Conservation (phyloP, 805 yeast species). For the Ogataea pignaliae region DNA sequence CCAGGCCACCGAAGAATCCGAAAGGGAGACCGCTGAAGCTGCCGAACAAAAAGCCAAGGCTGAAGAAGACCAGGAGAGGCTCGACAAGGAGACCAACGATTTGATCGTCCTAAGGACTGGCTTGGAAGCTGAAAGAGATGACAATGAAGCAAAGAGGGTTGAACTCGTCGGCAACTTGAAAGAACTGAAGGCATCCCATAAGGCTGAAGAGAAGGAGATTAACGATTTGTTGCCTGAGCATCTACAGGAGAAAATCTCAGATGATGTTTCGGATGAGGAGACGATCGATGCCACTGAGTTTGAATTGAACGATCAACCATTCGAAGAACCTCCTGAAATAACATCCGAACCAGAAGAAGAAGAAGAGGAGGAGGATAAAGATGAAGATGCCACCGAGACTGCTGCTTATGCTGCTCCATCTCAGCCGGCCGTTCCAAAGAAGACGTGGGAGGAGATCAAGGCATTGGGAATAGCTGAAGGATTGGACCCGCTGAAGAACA, state of each 20-base stretch:
- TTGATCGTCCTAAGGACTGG: constrained; percentile 29
- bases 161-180: constrained; percentile 33
- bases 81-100: constrained; percentile 27
- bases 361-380: constrained; percentile 26
- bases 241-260: constrained; percentile 34
- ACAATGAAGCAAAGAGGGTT: constrained; percentile 37
- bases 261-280: constrained; percentile 23
- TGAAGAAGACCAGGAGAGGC: constrained; percentile 26
- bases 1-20: constrained; percentile 27
- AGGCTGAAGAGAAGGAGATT: constrained; percentile 41
- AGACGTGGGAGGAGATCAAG: constrained; percentile 23
- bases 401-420: constrained; percentile 27
- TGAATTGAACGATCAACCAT: constrained; percentile 21
- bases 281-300: constrained; percentile 26
- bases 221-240: constrained; percentile 51
- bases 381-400: constrained; percentile 31
- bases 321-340: constrained; percentile 26
- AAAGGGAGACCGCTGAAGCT: constrained; percentile 24
- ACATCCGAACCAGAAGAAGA: constrained; percentile 21
- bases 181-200: constrained; percentile 32
- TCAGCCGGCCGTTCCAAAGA: constrained; percentile 15
- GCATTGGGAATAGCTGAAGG: constrained; percentile 29
- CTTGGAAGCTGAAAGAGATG: constrained; percentile 40
- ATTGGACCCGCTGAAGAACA: constrained; percentile 27
- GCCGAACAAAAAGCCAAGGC: constrained; percentile 20